Base-by-base conservation (phyloP, 257 asterid species). In the Anisodus tanguticus region DNA sequence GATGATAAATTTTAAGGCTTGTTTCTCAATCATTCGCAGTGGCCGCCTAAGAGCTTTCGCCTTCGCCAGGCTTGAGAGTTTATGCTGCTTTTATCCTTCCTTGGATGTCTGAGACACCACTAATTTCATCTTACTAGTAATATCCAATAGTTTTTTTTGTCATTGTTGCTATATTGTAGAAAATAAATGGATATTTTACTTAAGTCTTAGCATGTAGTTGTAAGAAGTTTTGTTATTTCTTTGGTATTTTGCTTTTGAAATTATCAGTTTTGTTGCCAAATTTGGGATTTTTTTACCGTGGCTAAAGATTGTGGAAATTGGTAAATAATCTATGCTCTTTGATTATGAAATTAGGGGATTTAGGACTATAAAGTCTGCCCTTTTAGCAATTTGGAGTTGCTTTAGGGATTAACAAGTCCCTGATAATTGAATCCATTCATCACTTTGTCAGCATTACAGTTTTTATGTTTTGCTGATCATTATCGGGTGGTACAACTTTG, bases 21-120 rank as follows among this genome's bases (percentile, higher is more conserved):
- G 91, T 90, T 90, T 91, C 93, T 90, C 92, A 84, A 86, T 88
- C 93, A 91, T 91, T 90, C 94, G 92, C 92, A 91, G 93, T 78
- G 89, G 93, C 92, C 92, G 91, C 87, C 93, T 89, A 68, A 90
- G 88, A 67, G 83, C 92, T 90, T 87, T 90, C 88, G 91, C 93
- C 90, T 86, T 88, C 88, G 90, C 93, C 90, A 13, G 94, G 90
- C 88, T 91, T 87, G 93, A 90, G 90, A 90, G 92, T 85, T 84
- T 22, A 9, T 90, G 93, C 90, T 90, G 94, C 87, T 85, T 66
- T 4, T 31, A 63, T 88, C 89, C 91, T 91, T 88, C 94, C 90
- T 86, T 90, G 91, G 90, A 91, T 90, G 91, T 87, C 90, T 91
- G 93, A 89, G 92, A 74, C 87, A 4, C 66, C 37, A n/a, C 2